Conservation (phyloP, 495 filamentous ascomycete species). For the Penicillium maclennaniae region DNA sequence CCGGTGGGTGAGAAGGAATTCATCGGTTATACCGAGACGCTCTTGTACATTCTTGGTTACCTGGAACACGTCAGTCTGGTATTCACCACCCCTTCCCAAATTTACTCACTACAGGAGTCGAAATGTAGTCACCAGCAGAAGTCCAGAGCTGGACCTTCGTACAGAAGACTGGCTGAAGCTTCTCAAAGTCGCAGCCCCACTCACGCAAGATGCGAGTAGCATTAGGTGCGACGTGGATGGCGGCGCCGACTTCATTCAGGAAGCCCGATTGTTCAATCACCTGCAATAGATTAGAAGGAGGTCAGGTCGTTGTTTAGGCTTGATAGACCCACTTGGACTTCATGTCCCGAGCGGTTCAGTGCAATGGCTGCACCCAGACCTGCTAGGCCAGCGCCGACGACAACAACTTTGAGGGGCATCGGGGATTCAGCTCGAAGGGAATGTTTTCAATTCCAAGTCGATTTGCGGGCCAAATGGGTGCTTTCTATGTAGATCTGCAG, state of each 20-base stretch:
- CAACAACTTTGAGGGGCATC: slow-evolving; percentile 40
- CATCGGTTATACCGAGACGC: slow-evolving; percentile 16
- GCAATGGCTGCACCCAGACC: slow-evolving; percentile 56
- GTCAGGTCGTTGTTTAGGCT: background rate
- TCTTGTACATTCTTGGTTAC: slow-evolving; percentile 18
- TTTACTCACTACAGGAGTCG: slow-evolving; percentile 9
- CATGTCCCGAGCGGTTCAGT: slow-evolving; percentile 49
- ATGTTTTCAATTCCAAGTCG: no score
- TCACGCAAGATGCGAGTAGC: slow-evolving; percentile 41
- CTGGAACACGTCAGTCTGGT: background rate
- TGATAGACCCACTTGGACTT: slow-evolving; percentile 31
- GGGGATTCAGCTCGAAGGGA: no score
- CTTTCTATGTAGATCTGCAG: no score
- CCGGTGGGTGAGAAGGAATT: slow-evolving; percentile 40
- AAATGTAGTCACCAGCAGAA: background rate
- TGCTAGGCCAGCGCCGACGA: slow-evolving; percentile 56
- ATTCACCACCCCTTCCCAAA: background rate
- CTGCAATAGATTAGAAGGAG: slow-evolving; percentile 3
- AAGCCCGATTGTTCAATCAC: slow-evolving; percentile 49
- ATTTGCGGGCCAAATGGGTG: no score
- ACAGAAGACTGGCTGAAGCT: slow-evolving; percentile 21
- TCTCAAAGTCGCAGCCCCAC: slow-evolving; percentile 42
- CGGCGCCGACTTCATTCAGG: slow-evolving; percentile 51
- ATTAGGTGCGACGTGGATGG: slow-evolving; percentile 50
- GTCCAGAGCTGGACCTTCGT: slow-evolving; percentile 14